Base-by-base conservation (phyloP, 1,284 basidiomycete species). In the Ganoderma multipileum region DNA sequence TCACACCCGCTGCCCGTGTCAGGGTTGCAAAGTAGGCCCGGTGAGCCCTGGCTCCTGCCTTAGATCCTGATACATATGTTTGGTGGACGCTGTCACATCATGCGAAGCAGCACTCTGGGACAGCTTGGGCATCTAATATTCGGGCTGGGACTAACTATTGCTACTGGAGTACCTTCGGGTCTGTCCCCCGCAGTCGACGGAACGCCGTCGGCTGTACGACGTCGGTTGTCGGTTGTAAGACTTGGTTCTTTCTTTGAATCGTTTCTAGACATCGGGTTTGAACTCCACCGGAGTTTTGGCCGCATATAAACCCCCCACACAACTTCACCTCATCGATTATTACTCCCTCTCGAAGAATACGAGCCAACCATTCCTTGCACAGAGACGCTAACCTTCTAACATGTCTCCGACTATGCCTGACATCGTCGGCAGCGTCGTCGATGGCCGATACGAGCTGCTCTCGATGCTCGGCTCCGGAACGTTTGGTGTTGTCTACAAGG, bases 401-500 rank as follows among this genome's bases (percentile, higher is more conserved):
- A 72, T 70, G 69, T 28, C 64, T 18, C 14, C 67, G 39, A 72
- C 67, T 58, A 73, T 76, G 64, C 73, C 72, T 42, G 66, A 74
- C 70, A 68, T 75, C 63, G 57, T 69, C 58, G 68, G 62, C 9
- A 58, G n/a, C 47, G 52, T 68, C 55, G 14, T 72, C 52, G 67
- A 68, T 39, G 63, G 55, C 33, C 71, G 71, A 36, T 72, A 63
- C 55, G 52, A 71, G 28, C 62, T 72, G 36, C 58, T 67, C 54
- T 59, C 71, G 52, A 47, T 75, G 69, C 73, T 81, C 61, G 79
- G 81, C 36, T 61, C 74, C 41, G 81, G 81, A 30, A 73, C 78
- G 26, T 80, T 75, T 64, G 81, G 80, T 36, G 76, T 76, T 36
- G 79, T 81, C 62, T 81, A 81, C 71, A 72, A 73, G 30, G 80